A percentile compares a stretch with the other conserved stretches of the same genome.
Conservation (phyloP, 495 filamentous ascomycete genomes). For the Xylaria sp. region DNA sequence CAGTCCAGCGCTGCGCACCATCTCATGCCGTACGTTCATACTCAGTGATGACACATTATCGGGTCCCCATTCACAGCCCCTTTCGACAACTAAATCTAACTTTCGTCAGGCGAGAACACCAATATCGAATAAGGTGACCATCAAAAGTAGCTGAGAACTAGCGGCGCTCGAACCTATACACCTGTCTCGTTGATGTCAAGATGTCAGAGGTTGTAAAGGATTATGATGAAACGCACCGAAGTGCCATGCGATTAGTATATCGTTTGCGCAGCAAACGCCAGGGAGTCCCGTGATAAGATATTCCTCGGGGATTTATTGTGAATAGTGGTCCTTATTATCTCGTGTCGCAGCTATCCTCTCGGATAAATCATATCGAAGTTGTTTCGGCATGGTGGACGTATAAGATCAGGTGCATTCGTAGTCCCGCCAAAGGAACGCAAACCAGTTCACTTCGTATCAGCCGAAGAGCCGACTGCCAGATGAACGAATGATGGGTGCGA, state of each 20-base stretch:
- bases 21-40: neutral
- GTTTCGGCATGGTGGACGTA: neutral
- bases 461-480: neutral
- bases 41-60: neutral
- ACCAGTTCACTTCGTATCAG: neutral
- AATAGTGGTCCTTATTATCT: neutral
- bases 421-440: neutral
- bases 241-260: neutral
- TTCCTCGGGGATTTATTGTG: neutral
- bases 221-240: neutral
- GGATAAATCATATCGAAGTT: neutral
- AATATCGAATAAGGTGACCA: neutral
- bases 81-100: neutral
- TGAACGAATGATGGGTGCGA: neutral
- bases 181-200: neutral
- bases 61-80: neutral
- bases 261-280: neutral
- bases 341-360: neutral
- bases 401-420: neutral
- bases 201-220: neutral
- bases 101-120: neutral
- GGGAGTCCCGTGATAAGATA: too few relatives aligned
- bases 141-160: too few relatives aligned
- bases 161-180: neutral
- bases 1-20: too few relatives aligned